Base-by-base conservation (phyloP, 176 grass and related monocot species). In the Cocos nucifera region DNA sequence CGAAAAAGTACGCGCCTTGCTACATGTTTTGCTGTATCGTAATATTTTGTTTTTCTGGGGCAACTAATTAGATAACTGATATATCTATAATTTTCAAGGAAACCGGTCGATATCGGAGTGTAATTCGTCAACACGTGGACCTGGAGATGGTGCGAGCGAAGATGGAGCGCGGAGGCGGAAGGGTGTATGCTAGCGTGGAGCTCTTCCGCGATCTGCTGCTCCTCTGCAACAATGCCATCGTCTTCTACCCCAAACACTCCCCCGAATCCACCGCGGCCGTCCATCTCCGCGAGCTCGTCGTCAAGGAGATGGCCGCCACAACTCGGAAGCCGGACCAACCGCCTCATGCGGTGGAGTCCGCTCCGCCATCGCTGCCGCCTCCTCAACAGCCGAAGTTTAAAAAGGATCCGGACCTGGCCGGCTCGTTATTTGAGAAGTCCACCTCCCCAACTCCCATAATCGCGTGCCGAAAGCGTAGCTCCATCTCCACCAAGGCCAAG, bases 191-290 rank as follows among this genome's bases (percentile, higher is more conserved):
- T 5, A 69, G 72, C 2, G 32, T 73, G 16, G 87, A 97, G 73
- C 83, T 97, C 78, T 97, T 87, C 73, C 92, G 78, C 17, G 87
- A 97, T 62, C 58, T 97, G 32, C 56, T 97, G 2, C 80, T 91
- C 48, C 87, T 91, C 32, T 91, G 84, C 67, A 39, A 50, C 19
- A 97, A 97, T 63, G 84, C 84, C 3, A 19, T 79, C 35, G 83
- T 97, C 67, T 91, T 85, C 87, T 97, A 62, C 75, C 83, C 86
- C 56, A 84, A 21, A 30, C 62, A 58, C 44, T 85, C 80, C n/a
- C 58, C 75, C 19, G 81, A 90, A 78, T 79, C 75, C 50, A 8
- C 59, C 12, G 83, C 92, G 6, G 92, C 75, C 50, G 24, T 19
- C 7, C 81, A 78, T 22, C 73, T 73, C 29, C 87, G 77, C 19